phyloP scores from a whole-genome alignment of 352 stramenopile species.

The Globisporangium echinulatum region DNA sequence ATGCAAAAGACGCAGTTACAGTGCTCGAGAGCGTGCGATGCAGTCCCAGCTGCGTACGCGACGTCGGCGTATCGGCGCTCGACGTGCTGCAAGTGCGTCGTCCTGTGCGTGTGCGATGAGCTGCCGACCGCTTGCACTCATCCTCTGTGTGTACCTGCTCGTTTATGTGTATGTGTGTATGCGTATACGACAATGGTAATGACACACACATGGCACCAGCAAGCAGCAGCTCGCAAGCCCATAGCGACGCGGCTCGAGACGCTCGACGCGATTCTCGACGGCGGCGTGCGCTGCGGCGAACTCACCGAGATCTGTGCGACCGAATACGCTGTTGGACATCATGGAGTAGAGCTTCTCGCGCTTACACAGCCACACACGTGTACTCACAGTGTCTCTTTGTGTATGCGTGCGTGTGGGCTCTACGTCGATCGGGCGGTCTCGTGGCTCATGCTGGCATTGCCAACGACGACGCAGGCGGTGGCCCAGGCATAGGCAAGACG shows the following conservation, averaged over 20 bases:
- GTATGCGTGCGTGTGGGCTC: no score
- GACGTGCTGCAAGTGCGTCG: constrained; percentile 34
- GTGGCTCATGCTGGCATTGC: no score
- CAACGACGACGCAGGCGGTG: constrained; percentile 28
- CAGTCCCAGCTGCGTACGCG: no score
- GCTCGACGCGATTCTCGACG: constrained; percentile 56
- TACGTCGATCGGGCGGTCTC: no score
- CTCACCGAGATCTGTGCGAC: constrained; percentile 68
- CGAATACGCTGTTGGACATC: no score
- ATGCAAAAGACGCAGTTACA: constrained; percentile 26
- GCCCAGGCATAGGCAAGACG: constrained; percentile 68
- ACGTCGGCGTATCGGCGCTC: constrained; percentile 27
- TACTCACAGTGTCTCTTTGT: no score
- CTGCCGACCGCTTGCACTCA: no score
- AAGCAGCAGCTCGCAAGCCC: constrained; percentile 19
- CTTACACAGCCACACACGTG: no score
- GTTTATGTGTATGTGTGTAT: no score
- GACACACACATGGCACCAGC: constrained; percentile 8
- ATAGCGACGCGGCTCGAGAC: constrained; percentile 38
- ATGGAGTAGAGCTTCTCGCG: no score
- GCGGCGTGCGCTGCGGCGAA: constrained; percentile 60
- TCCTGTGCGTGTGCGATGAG: not conserved
- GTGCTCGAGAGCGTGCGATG: constrained; percentile 19
- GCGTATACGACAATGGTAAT: no score
- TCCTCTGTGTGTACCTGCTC: no score